Conservation (phyloP, 768 basidiomycete species). For the Austroboletus eburneus region DNA sequence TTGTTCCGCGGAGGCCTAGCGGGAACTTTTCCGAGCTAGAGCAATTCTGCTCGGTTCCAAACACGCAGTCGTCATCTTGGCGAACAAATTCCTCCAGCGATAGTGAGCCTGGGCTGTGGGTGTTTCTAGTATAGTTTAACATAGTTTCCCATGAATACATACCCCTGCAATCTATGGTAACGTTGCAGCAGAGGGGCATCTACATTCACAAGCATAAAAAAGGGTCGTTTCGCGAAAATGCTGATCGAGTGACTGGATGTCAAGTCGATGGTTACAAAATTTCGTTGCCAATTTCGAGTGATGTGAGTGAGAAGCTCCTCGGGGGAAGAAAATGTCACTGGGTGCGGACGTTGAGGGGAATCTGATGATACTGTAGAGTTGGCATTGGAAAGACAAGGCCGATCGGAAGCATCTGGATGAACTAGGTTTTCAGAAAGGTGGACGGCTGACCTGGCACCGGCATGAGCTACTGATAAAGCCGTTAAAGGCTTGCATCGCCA, state of each 20-base stretch:
- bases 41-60: constrained; percentile 37
- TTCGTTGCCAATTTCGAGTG: constrained; percentile 73
- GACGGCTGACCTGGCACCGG: background rate
- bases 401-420: constrained; percentile 3
- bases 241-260: constrained; percentile 51
- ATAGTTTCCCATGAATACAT: constrained; percentile 16
- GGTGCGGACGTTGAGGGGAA: constrained; percentile 21
- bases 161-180: constrained; percentile 57
- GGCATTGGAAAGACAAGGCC: constrained; percentile 19
- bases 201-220: constrained; percentile 78
- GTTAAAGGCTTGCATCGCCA: constrained; percentile 6
- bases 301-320: constrained; percentile 63
- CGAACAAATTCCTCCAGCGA: constrained; percentile 72
- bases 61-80: constrained; percentile 65
- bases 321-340: constrained; percentile 40
- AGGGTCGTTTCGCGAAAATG: constrained; percentile 79
- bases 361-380: constrained; percentile 15
- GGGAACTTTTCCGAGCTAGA: constrained; percentile 17
- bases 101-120: constrained; percentile 14
- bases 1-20: constrained; percentile 18
- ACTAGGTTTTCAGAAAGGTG: background rate
- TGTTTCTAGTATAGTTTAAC: constrained; percentile 8
- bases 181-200: constrained; percentile 79
- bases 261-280: constrained; percentile 82
- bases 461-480: background rate